Base-by-base conservation (phyloP, 495 filamentous ascomycete genomes). In the Symbiotaphrina buchneri region DNA sequence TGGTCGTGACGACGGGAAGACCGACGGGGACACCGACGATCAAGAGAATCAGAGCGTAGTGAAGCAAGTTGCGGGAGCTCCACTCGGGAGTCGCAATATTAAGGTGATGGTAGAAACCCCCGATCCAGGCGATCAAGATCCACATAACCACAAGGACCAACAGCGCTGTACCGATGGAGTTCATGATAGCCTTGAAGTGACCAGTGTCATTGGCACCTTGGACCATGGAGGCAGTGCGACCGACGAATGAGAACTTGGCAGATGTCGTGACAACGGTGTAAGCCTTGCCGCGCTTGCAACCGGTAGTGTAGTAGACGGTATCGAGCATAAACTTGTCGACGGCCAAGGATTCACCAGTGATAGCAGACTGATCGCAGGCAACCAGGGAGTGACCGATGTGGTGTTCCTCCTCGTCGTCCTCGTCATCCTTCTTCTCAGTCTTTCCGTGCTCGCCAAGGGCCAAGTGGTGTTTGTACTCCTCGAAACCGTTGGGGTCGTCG, bases 301-400 rank as follows among this genome's bases (percentile, higher is more conserved):
- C 69, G 3, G 82, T 87, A 7, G 83, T 90, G 45, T 78, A 67
- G 48, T 74, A 92, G 51, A 74, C 77, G 36, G 58, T 53, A 50
- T 90, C 80, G 34, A 63, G 63, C 49, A 72, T 70, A 50, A 73
- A 66, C 57, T 85, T 91, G 52, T 84, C 76, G 35, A 87, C 80
- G 37, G 82, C 80, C 34, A 91, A 68, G 42, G 83, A 91, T 55
- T 93, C 83, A 37, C 83, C 83, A 19, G 83, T 91, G 44, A 93
- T 77, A 39, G 76, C 65, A 36, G 82, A 91, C 56, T 91, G 83
- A 52, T 93, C 83, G n/a, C n/a, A n/a, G n/a, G n/a, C n/a, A n/a
- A n/a, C n/a, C n/a, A n/a, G n/a, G n/a, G n/a, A n/a, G n/a, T n/a
- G n/a, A n/a, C n/a, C n/a, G n/a, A 25, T 25, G 22, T 7, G 22